Base-by-base conservation (phyloP, 371 early-diverging fungal genomes). In the Circinella umbellata region DNA sequence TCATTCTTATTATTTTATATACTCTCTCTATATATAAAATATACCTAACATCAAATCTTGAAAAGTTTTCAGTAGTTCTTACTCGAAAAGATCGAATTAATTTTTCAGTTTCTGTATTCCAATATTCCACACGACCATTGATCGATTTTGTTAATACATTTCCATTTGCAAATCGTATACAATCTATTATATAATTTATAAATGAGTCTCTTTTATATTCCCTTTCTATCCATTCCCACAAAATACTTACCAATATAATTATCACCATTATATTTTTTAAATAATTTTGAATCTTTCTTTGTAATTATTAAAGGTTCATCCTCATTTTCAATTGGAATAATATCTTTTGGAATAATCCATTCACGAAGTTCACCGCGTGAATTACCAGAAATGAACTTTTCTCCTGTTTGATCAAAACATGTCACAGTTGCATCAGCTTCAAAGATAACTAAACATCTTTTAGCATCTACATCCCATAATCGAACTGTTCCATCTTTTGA, bases 401-500 rank as follows among this genome's bases (percentile, higher is more conserved):
- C 55, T 13, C 90, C 91, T 37, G 82, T 75, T 4, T 89, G 89
- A 70, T 88, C 81, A 63, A 89, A 89, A 35, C 87, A 85, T 27
- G 85, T 80, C 3, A 88, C 89, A 1, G 88, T 86, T 18, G 91
- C 90, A 38, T 86, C 86, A 47, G 77, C 79, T 61, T 88, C 84
- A 77, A 89, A 93, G 9, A 88, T 69, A n/a, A 80, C 79, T 46
- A 95, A 67, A 68, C 91, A 88, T 67, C 82, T 80, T n/a, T 83
- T 79, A 10, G 81, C 88, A n/a, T 87, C 80, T 36, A 96, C 77
- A 71, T 94, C 92, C 98, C 98, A 98, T 60, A 95, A 76, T 63
- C 96, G 92, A 6, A 93, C 82, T 0, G 95, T 95, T 7, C 93
- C 88, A 77, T 98, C 98, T 66, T 87, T 88, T 11, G 93, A 88